Percentiles rank a stretch among this genome's conserved stretches.
Evolutionary conservation across 306 rosid genomes (phyloP).

Genomic region (Hippophae gyantsensis): DNA sequence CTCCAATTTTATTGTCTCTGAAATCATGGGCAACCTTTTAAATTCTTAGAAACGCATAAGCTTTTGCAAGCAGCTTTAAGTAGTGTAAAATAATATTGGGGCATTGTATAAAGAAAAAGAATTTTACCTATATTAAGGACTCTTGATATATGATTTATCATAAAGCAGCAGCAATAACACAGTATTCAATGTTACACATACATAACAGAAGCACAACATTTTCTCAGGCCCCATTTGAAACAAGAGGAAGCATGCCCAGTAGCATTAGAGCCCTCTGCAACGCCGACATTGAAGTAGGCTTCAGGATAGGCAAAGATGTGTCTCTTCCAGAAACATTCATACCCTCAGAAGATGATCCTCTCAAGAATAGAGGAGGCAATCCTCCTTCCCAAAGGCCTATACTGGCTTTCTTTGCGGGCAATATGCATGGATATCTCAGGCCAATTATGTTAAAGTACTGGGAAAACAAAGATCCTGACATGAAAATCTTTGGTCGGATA

Average conservation of each 20-base stretch:
- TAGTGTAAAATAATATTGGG: too few species aligned
- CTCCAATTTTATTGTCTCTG: too few species aligned
- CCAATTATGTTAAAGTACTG: neutral
- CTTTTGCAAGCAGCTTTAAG: too few species aligned
- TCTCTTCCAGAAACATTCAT: neutral
- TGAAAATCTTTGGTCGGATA: neutral
- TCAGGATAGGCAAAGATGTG: slow-evolving; percentile 4
- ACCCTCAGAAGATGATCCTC: neutral
- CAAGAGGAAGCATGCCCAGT: slow-evolving; percentile 1
- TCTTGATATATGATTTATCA: neutral
- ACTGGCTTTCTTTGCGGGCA: neutral
- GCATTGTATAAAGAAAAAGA: too few species aligned
- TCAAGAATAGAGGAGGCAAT: neutral
- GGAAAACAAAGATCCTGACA: neutral
- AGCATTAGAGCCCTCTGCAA: slow-evolving; percentile 1
- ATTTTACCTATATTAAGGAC: too few species aligned
- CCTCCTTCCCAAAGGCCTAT: neutral
- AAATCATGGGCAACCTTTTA: too few species aligned
- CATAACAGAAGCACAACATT: neutral
- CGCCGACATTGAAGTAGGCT: neutral
- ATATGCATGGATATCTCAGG: neutral
- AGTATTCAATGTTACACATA: neutral
- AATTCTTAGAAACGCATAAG: too few species aligned
- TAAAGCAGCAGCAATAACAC: neutral
- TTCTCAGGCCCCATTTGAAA: neutral